These are phyloP conservation scores for Vaccinium corymbosum DNA, from an alignment of 148 eudicot species.

Conservation along the genomic window DNA sequence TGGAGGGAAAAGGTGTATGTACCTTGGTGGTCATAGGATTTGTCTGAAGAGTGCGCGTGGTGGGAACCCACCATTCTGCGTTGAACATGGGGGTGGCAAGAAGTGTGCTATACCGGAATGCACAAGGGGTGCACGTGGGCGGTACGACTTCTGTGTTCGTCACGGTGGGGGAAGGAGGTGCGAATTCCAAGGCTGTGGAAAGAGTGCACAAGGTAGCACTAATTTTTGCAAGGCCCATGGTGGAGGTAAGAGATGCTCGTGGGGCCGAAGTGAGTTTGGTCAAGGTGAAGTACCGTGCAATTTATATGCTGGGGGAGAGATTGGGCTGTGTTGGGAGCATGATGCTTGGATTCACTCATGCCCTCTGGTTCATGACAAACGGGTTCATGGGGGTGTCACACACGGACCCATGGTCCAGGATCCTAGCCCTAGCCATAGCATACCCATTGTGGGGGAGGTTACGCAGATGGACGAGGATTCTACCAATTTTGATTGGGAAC, in stretches of 20 bases:
- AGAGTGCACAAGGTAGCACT: conserved; percentile 98
- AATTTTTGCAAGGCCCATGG: conserved; percentile 98
- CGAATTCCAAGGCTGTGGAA: conserved; percentile 66
- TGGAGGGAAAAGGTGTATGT: conserved; percentile 90
- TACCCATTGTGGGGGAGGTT: conserved; percentile 23
- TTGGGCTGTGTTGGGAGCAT: conserved; percentile 66
- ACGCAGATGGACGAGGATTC: conserved; percentile 15
- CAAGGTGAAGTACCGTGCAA: conserved; percentile 51
- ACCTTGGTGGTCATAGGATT: conserved; percentile 39
- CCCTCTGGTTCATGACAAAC: conserved; percentile 63
- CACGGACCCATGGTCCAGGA: conserved; percentile 54
- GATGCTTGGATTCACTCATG: conserved; percentile 28
- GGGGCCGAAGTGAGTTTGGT: conserved; percentile 79
- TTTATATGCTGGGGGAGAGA: conserved; percentile 73
- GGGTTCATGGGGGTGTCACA: conserved; percentile 86
- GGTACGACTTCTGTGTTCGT: conserved; percentile 83
- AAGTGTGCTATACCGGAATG: conserved; percentile 72
- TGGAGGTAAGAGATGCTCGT: conserved; percentile 81
- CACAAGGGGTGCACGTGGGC: conserved; percentile 85
- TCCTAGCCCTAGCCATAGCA: conserved; percentile 20
- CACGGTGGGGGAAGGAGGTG: conserved; percentile 98
- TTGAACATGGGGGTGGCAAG: conserved; percentile 95
- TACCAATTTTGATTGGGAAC: conserved; percentile 23
- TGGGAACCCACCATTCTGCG: conserved; percentile 73
- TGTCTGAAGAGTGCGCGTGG: conserved; percentile 95